Percentiles rank a stretch among this genome's conserved stretches.
Evolutionary conservation across 352 stramenopile species (phyloP).

Genomic region (Phytophthora ohioensis): DNA sequence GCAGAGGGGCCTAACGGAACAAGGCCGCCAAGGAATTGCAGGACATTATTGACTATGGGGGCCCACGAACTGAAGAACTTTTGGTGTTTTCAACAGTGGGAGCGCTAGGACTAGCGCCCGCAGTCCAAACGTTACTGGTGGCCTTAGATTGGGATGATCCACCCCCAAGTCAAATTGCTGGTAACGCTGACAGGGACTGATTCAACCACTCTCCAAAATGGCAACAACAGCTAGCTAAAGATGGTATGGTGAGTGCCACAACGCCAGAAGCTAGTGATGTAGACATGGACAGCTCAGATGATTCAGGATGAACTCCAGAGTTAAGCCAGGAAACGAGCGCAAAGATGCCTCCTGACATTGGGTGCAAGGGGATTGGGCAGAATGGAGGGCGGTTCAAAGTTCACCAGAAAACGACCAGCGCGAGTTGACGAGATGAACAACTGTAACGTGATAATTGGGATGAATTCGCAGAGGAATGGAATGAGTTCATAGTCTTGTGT

Average conservation of each 20-base stretch:
- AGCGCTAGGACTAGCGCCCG: background rate
- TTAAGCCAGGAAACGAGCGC: too few species aligned
- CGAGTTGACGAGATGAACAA: background rate
- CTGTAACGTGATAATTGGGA: background rate
- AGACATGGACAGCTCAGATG: too few species aligned
- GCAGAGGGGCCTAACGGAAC: background rate
- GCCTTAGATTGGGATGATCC: background rate
- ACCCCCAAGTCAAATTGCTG: background rate
- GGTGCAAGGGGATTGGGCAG: too few species aligned
- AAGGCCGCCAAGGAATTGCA: background rate
- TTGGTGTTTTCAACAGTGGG: background rate
- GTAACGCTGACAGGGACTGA: background rate
- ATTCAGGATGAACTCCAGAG: too few species aligned
- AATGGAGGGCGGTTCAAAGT: background rate
- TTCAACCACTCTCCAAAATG: background rate
- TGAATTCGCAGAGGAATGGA: background rate
- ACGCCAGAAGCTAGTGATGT: too few species aligned
- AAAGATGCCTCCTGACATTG: too few species aligned
- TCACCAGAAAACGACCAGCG: background rate
- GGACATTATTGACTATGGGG: background rate
- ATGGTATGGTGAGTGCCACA: too few species aligned
- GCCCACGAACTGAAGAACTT: background rate
- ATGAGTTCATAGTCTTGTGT: background rate
- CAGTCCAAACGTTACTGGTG: background rate
- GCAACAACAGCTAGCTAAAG: too few species aligned